Conservation (phyloP, 163 green algal genomes). For the Scenedesmus sp. region DNA sequence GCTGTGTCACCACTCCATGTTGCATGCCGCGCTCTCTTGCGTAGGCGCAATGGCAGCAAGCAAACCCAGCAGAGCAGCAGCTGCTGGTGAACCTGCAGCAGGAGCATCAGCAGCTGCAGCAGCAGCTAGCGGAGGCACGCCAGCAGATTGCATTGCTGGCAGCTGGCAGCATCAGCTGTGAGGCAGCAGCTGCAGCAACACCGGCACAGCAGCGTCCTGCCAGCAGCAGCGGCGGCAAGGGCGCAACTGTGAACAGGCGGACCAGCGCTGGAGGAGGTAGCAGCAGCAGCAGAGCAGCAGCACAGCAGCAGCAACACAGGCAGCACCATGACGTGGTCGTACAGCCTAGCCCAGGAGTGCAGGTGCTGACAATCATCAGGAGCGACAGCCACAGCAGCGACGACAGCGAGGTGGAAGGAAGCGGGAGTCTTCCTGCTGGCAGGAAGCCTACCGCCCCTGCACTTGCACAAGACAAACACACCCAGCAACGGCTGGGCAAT, state of each 20-base stretch:
- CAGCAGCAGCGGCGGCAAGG: not conserved
- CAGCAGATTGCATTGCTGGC: not conserved
- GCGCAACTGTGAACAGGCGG: not conserved
- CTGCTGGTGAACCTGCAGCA: conserved; percentile 15
- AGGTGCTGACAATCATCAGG: conserved; percentile 8
- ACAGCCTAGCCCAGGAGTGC: not conserved
- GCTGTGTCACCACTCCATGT: not conserved
- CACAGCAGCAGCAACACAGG: not conserved
- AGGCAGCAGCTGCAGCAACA: not conserved
- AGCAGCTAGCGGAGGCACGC: conserved; percentile 4
- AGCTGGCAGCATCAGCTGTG: not conserved
- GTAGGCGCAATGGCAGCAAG: conserved; percentile 8
- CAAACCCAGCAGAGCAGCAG: not conserved
- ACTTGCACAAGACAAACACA: not conserved
- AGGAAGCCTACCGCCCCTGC: not conserved
- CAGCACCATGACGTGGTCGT: not conserved
- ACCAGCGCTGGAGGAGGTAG: not conserved
- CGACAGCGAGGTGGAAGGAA: not conserved
- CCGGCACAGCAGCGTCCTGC: not conserved
- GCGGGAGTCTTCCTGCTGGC: not conserved
- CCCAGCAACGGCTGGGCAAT: not conserved
- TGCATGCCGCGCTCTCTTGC: not conserved
- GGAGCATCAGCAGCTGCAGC: conserved; percentile 16
- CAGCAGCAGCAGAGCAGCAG: not conserved
- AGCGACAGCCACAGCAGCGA: not conserved